Base-by-base conservation (phyloP, 2,329 filamentous ascomycete species). In the Fusarium pseudonygamai region DNA sequence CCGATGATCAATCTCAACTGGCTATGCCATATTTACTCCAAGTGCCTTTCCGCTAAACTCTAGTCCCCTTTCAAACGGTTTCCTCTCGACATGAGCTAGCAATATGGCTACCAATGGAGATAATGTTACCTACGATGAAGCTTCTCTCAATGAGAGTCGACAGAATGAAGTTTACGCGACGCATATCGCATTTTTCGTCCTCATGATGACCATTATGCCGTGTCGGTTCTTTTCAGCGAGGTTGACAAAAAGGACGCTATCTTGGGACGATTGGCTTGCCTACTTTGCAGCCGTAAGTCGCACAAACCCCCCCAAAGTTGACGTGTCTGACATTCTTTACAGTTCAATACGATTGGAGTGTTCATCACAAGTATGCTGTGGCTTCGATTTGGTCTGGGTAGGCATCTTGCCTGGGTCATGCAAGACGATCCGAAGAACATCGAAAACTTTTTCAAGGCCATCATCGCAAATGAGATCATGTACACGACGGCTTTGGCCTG, bases 181-280 rank as follows among this genome's bases (percentile, higher is more conserved):
- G 6, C 62, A 67, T 12, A 60, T 66, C 4, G 6, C 42, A 0
- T 60, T 55, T 14, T 67, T 67, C 2, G 18, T 37, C 5, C 0
- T 30, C 4, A 49, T 67, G 64, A 52, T 67, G 40, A 34, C 66
- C 1, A 26, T 66, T 6, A 53, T 66, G 1, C 61, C 61, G 1
- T 67, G 53, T 13, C 53, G 53, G 1, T 60, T 40, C 11, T 30
- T 42, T 8, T 55, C 62, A 5, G 8, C 53, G 0, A 40, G 40
- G 1, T 15, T 66, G 16, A 20, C 53, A 0, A 42, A 66, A 2
- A 68, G 67, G 3, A 7, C 22, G 0, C 3, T 60, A 5, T 20
- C 26, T 1, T 55, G 61, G 61, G 46, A 66, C 7, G 61, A 67
- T 20, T 67, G 46, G 40, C 64, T 55, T 42, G 62, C 65, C 6